Base-by-base conservation (phyloP, 1,139 yeast species). In the Protomyces pachydermus region DNA sequence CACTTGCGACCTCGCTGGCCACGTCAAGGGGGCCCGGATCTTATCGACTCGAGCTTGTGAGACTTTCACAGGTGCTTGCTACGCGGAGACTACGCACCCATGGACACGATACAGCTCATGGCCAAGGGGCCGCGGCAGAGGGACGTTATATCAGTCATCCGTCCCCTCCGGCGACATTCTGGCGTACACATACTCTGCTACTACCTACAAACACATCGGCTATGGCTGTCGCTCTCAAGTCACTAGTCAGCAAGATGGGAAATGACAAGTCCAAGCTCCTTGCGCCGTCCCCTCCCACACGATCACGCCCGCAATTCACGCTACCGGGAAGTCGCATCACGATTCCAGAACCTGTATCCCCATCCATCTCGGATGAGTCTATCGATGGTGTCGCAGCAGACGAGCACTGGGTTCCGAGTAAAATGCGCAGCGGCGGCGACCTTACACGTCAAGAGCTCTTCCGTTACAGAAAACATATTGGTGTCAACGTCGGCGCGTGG, bases 401-500 rank as follows among this genome's bases (percentile, higher is more conserved):
- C 48, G 48, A 42, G 25, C 48, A 16, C 14, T 42, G 23, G 23
- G 20, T 16, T 4, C 48, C 48, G 25, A 42, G 48, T 16, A 18
- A 20, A 3, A 4, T 42, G 23, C 20, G 48, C 12, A 16, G 10
- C 20, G 52, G 45, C 38, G 32, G 34, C 16, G 56, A 48, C 8
- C 68, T 68, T 25, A 52, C 63, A 5, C 23, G 39, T 9, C 52
- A 52, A 23, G 70, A 68, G 18, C 45, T 67, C 23, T 66, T 57
- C 57, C 55, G 64, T 35, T 57, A 67, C 37, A 50, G 98, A 65
- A 79, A 77, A 68, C 89, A 89, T 72, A 84, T 82, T 71, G 98
- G 98, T 12, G 96, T 90, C 45, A 91, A 91, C 73, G 75, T 93
- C 53, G 98, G 62, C 23, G 83, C 93, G 0, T 77, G 89, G 71